Conservation (phyloP, 352 stramenopile genomes). For the Pythium utonaiense region DNA sequence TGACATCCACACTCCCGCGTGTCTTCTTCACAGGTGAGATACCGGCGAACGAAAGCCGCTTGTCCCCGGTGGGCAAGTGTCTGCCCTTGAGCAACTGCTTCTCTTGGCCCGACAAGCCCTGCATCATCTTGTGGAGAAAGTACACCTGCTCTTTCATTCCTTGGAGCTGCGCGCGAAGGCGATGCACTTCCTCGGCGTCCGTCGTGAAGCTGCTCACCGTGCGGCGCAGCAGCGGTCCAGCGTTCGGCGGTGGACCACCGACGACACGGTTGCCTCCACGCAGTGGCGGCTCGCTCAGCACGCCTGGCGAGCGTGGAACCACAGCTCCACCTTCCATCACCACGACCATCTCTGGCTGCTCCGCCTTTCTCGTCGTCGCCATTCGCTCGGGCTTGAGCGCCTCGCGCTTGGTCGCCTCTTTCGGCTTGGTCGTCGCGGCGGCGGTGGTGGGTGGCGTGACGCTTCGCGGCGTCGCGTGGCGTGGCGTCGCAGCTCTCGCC, state of each 20-base stretch:
- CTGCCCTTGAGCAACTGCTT: conserved; percentile 6
- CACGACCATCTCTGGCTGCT: background rate
- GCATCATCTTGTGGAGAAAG: conserved; percentile 23
- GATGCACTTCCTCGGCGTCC: conserved; percentile 17
- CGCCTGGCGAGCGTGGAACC: background rate
- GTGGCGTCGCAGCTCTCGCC: background rate
- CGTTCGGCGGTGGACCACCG: background rate
- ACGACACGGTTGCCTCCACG: background rate
- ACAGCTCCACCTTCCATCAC: background rate
- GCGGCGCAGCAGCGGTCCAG: conserved; percentile 5
- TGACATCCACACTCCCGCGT: conserved; percentile 6
- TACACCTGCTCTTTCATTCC: conserved; percentile 23
- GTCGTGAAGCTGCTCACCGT: conserved; percentile 11
- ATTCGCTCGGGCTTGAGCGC: background rate
- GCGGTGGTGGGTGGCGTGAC: background rate
- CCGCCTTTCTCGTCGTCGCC: background rate
- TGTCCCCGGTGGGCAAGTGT: background rate
- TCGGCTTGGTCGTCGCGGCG: background rate
- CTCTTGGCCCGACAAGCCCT: conserved; percentile 9
- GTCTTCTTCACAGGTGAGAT: conserved; percentile 24
- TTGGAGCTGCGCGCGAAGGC: conserved; percentile 21
- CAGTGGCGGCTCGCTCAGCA: conserved; percentile 1
- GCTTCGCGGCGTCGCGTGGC: background rate
- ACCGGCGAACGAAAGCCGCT: conserved; percentile 17
- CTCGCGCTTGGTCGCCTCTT: conserved; percentile 2